A percentile compares a stretch with the other conserved stretches of the same genome.
Conservation (phyloP, 2,329 filamentous ascomycete genomes). For the Fulvia fulva region DNA sequence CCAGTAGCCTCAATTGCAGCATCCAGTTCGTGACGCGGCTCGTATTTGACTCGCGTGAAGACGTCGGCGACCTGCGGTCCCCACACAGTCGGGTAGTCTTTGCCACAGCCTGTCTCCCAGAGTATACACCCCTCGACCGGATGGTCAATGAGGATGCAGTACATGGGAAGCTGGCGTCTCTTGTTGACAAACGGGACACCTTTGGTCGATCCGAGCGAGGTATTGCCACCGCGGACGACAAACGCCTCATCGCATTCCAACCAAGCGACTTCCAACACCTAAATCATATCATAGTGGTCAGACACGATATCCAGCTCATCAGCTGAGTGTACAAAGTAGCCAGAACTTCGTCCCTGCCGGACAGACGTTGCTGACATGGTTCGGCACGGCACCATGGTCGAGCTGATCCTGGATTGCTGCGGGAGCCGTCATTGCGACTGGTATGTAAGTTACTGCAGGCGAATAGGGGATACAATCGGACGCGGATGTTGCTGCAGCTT, state of each 20-base stretch:
- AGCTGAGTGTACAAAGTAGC: conserved; percentile 23
- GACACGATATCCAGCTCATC: conserved; percentile 5
- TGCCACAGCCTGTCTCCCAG: conserved; percentile 45
- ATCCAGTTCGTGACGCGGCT: conserved; percentile 33
- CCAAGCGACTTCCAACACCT: conserved; percentile 42
- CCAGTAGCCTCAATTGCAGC: conserved; percentile 35
- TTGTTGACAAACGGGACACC: conserved; percentile 39
- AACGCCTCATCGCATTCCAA: conserved; percentile 48
- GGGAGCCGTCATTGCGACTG: conserved; percentile 7
- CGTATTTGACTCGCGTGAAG: conserved; percentile 33
- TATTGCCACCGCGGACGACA: conserved; percentile 41
- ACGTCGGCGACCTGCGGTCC: conserved; percentile 33
- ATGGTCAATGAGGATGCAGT: conserved; percentile 44
- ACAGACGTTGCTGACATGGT: conserved; percentile 35
- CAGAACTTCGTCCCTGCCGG: conserved; percentile 47
- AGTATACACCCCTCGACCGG: conserved; percentile 44
- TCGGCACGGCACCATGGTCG: conserved; percentile 31
- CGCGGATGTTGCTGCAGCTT: not conserved
- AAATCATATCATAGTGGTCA: conserved; percentile 36
- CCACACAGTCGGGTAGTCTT: conserved; percentile 29
- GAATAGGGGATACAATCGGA: not conserved
- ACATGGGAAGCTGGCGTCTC: conserved; percentile 40
- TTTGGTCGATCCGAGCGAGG: conserved; percentile 34
- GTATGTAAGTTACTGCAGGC: not conserved
- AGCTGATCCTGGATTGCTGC: conserved; percentile 31